Base-by-base conservation (phyloP, 306 rosid genomes). In the Inga laurina region DNA sequence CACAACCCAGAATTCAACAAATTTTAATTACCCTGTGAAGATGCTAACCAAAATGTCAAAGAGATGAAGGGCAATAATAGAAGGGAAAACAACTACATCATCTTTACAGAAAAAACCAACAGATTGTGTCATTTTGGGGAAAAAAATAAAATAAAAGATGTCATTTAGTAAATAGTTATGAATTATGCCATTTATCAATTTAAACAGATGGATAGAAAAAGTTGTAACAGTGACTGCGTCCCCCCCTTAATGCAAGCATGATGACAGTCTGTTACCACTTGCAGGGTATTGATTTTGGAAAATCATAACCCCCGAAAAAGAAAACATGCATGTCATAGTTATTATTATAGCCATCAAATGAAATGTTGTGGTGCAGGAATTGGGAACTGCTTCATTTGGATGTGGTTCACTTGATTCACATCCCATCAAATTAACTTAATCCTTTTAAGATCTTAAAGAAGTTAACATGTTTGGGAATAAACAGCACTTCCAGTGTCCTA, bases 1-100 rank as follows among this genome's bases (percentile, higher is more conserved):
- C 13, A 72, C 18, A 44, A 54, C 76, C 77, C 73, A 79, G 57
- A 30, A 18, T 71, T 79, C 72, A 76, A 51, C 52, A 81, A 71
- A 54, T 39, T 37, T 39, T 39, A 7, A 39, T 24, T 24, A 52
- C 65, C 35, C 67, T 39, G 45, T 24, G 76, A 48, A 45, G 21
- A 43, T 74, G 68, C 34, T 32, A 9, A 68, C 24, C 72, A 34
- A 61, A 61, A 15, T 61, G 39, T 77, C 65, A 64, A 62, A 67
- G 68, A 52, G 46, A 30, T 69, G 75, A 72, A 27, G 54, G 34
- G 66, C 18, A 12, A 59, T 18, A 34, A 27, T 39, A 4, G 54
- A 41, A 30, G 48, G 51, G 51, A 34, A 77, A 69, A 32, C 15
- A 77, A 51, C 64, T 70, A 34, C 16, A 69, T 27, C 67, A 61